Evolutionary conservation across 805 yeast genomes (phyloP).

Genomic region (Ogataea thermomethanolica): DNA sequence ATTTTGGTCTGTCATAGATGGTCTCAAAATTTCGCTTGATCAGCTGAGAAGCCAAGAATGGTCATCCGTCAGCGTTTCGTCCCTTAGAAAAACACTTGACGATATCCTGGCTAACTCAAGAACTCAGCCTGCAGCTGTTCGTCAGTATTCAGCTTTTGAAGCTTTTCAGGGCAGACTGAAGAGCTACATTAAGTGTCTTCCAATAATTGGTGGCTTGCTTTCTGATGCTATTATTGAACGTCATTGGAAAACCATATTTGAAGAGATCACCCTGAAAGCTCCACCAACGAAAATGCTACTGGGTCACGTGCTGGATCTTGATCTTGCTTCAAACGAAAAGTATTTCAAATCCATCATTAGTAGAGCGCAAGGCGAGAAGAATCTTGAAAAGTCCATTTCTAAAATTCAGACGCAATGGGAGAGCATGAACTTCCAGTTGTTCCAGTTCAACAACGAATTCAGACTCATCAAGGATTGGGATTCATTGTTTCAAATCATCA

Average conservation of each 20-base stretch:
- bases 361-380: slow-evolving; percentile 70
- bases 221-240: slow-evolving; percentile 56
- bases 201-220: slow-evolving; percentile 44
- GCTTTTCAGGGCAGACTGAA: slow-evolving; percentile 48
- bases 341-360: slow-evolving; percentile 47
- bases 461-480: slow-evolving; percentile 69
- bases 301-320: slow-evolving; percentile 60
- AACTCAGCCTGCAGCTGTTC: slow-evolving; percentile 51
- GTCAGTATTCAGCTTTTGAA: slow-evolving; percentile 69
- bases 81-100: slow-evolving; percentile 48
- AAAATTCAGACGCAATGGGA: slow-evolving; percentile 58
- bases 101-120: slow-evolving; percentile 44
- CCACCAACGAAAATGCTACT: slow-evolving; percentile 37
- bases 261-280: slow-evolving; percentile 19
- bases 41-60: slow-evolving; percentile 44
- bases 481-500: slow-evolving; percentile 50
- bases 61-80: slow-evolving; percentile 44
- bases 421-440: slow-evolving; percentile 45
- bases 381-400: slow-evolving; percentile 54
- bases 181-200: slow-evolving; percentile 35
- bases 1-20: slow-evolving; percentile 63
- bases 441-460: slow-evolving; percentile 48
- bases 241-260: slow-evolving; percentile 60
- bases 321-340: slow-evolving; percentile 43
- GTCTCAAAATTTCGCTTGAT: slow-evolving; percentile 46